Evolutionary conservation across 257 asterid species (phyloP).

Genomic region (Capsicum baccatum): DNA sequence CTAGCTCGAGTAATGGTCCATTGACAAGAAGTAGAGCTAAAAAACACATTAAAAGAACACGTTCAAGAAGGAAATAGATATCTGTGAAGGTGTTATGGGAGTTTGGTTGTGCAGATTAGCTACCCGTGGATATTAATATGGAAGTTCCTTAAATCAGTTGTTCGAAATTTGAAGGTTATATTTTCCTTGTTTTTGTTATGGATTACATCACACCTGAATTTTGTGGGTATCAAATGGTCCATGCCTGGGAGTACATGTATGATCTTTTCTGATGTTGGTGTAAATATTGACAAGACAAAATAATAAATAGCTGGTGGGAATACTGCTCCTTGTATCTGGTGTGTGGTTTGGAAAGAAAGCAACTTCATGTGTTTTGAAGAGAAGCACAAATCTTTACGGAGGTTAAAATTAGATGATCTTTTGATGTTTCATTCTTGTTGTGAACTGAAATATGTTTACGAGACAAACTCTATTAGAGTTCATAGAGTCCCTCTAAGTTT

Average conservation of each 20-base stretch:
- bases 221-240: neutral
- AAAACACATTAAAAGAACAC: neutral
- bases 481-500: neutral
- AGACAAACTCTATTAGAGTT: neutral
- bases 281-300: neutral
- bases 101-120: neutral
- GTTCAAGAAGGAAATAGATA: constrained; percentile 17
- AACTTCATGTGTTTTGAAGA: neutral
- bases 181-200: constrained; percentile 9
- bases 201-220: constrained; percentile 21
- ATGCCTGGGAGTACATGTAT: neutral
- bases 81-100: neutral
- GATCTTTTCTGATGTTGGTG: neutral
- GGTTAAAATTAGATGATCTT: neutral
- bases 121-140: neutral
- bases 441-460: neutral
- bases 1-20: constrained; percentile 22
- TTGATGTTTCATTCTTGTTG: neutral
- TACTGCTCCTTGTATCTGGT: neutral
- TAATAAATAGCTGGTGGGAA: neutral
- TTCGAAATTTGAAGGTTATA: neutral
- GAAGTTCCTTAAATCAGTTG: neutral
- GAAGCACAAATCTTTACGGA: neutral
- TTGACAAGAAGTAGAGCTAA: constrained; percentile 24
- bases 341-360: neutral